Conservation (phyloP, 352 stramenopile species). For the Pythium dissotocum region DNA sequence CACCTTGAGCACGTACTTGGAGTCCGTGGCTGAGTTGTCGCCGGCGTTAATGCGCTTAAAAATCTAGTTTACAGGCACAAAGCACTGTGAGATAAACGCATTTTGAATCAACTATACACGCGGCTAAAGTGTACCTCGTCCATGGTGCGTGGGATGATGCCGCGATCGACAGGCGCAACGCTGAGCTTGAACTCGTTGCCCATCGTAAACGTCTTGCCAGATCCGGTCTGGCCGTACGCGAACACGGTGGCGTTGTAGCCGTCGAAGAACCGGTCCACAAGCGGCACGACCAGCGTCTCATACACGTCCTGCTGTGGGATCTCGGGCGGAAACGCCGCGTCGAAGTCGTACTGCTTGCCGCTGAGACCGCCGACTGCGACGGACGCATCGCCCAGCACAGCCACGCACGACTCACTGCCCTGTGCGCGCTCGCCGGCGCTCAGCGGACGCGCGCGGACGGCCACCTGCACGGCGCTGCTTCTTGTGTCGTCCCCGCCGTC, state of each 20-base stretch:
- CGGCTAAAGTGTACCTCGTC: slow-evolving; percentile 39
- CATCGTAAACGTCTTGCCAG: slow-evolving; percentile 93
- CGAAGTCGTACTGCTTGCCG: slow-evolving; percentile 73
- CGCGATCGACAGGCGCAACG: slow-evolving; percentile 35
- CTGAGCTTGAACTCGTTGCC: slow-evolving; percentile 74
- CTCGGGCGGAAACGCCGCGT: slow-evolving; percentile 64
- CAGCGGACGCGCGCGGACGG: slow-evolving; percentile 54
- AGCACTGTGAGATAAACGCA: not conserved
- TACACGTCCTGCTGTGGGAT: slow-evolving; percentile 55
- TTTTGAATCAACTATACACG: not conserved
- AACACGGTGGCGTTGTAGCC: slow-evolving; percentile 96
- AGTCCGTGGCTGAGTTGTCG: slow-evolving; percentile 19
- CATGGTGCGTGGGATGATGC: slow-evolving; percentile 86
- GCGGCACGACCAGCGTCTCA: slow-evolving; percentile 44
- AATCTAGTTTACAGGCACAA: slow-evolving; percentile 33
- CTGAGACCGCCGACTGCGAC: slow-evolving; percentile 37
- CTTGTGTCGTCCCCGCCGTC: not conserved
- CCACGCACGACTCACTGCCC: slow-evolving; percentile 41
- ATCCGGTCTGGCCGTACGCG: slow-evolving; percentile 94
- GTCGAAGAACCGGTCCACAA: slow-evolving; percentile 89
- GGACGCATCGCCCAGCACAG: slow-evolving; percentile 13
- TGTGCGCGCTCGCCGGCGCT: slow-evolving; percentile 42
- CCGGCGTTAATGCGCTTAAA: slow-evolving; percentile 40
- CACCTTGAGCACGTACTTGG: slow-evolving; percentile 54
- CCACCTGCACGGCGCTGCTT: slow-evolving; percentile 49